phyloP scores from a whole-genome alignment of 2,329 filamentous ascomycete genomes.

The Orbilia blumenaviensis region DNA sequence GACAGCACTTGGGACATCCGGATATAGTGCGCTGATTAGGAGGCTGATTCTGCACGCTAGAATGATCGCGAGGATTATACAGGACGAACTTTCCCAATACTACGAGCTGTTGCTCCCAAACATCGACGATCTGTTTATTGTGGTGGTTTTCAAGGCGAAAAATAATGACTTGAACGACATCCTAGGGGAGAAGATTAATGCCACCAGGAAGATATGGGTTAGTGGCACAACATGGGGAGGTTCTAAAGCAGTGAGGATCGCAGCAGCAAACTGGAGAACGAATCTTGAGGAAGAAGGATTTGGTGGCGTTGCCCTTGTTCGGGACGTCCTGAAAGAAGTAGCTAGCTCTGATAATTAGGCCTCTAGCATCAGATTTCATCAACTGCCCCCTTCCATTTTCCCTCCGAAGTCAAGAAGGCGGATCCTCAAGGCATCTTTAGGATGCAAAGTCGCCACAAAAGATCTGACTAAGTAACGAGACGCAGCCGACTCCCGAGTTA shows the following conservation, averaged over 20 bases:
- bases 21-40: slow-evolving; percentile 74
- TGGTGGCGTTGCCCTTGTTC: slow-evolving; percentile 67
- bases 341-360: slow-evolving; percentile 50
- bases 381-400: slow-evolving; percentile 32
- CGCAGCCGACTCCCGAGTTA: slow-evolving; percentile 46
- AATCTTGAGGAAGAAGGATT: slow-evolving; percentile 71
- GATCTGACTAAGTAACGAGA: slow-evolving; percentile 46
- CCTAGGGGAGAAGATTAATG: slow-evolving; percentile 78
- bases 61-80: slow-evolving; percentile 69
- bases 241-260: slow-evolving; percentile 77
- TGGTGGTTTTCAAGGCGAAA: slow-evolving; percentile 80
- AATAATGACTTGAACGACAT: slow-evolving; percentile 71
- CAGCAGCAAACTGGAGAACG: slow-evolving; percentile 84
- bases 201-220: slow-evolving; percentile 78
- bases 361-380: background rate
- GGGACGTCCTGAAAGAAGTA: slow-evolving; percentile 69
- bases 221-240: slow-evolving; percentile 82
- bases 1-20: slow-evolving; percentile 74
- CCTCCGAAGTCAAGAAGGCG: slow-evolving; percentile 50
- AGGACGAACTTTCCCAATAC: slow-evolving; percentile 16
- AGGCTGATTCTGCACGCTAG: slow-evolving; percentile 78
- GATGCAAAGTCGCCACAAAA: slow-evolving; percentile 48
- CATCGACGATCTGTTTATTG: slow-evolving; percentile 70
- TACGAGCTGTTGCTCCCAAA: slow-evolving; percentile 57
- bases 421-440: slow-evolving; percentile 48